Evolutionary conservation across 176 grass and related monocot species (phyloP), one percentile per base, ranked within the genome.

Genomic region (Canna indica): DNA sequence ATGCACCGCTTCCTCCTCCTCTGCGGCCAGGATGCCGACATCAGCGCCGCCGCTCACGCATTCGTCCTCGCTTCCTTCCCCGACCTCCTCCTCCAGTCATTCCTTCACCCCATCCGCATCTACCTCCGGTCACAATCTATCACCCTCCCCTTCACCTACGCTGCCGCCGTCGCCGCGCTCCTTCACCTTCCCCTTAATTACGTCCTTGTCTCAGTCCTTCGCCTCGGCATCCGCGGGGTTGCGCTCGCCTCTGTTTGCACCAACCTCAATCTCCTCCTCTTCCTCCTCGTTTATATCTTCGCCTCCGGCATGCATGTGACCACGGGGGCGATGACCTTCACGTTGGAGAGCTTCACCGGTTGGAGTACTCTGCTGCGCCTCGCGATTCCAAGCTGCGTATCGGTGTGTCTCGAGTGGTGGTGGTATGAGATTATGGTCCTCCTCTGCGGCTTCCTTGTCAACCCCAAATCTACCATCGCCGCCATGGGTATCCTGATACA

Each of bases 341-440:
- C 50, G 2, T 16, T 18, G 6, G 83, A 75, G 36, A 28, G 16
- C 30, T 60, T 68, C 17, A 41, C 34, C 58, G 80, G 85, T 42
- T 95, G 87, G 87, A 73, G 83, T 77, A 57, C 77, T 26, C 77
- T 95, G 50, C 70, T 90, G 18, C 73, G 78, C 25, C 75, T 95
- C 30, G 88, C 82, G 52, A 83, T 95, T 67, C 87, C 89, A 26
- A 95, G 91, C 78, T 95, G 91, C 81, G 85, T 87, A 72, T 87
- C 87, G 1, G 91, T 95, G 15, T 95, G 90, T 81, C 22, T 95
- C 26, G 90, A 95, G 47, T 95, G 90, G 90, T 95, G 90, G 90
- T 95, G 90, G 90, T 95, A 95, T 64, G 90, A 95, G 84, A 95
- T 95, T 76, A 95, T 90, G 84, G 85, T 95, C 76, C 78, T 95